Evolutionary conservation across 352 stramenopile species (phyloP).

Genomic region (Phytophthora fragariae): DNA sequence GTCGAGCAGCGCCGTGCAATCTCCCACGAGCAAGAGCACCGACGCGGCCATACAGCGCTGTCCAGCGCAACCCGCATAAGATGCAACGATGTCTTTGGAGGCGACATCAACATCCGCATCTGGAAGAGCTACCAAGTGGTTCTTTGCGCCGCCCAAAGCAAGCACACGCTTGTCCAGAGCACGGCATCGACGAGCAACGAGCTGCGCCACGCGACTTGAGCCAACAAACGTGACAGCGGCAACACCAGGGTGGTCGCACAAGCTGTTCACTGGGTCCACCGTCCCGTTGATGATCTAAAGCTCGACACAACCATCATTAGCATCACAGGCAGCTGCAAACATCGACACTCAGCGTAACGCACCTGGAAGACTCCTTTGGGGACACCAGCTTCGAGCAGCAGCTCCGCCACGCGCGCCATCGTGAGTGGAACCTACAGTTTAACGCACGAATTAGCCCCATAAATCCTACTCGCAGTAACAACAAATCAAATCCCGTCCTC

Average conservation of each 20-base stretch:
- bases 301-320: background rate
- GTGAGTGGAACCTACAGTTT: conserved; percentile 85
- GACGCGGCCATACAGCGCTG: conserved; percentile 98
- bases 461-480: background rate
- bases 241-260: conserved; percentile 94
- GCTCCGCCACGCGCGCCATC: conserved; percentile 89
- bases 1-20: conserved; percentile 81
- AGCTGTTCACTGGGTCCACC: conserved; percentile 87
- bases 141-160: conserved; percentile 97
- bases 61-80: conserved; percentile 95
- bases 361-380: conserved; percentile 95
- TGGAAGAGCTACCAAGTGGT: conserved; percentile 96
- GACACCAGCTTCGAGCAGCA: conserved; percentile 94
- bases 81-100: conserved; percentile 95
- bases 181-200: conserved; percentile 92
- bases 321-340: background rate
- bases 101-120: conserved; percentile 94
- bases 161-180: conserved; percentile 95
- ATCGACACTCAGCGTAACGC: background rate
- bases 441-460: background rate
- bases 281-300: conserved; percentile 94
- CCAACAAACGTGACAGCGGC: conserved; percentile 96
- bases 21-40: conserved; percentile 93
- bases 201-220: conserved; percentile 92
- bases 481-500: background rate